Evolutionary conservation across 148 eudicot species (phyloP), one percentile per base, ranked within the genome.

Genomic region (Simmondsia chinensis): DNA sequence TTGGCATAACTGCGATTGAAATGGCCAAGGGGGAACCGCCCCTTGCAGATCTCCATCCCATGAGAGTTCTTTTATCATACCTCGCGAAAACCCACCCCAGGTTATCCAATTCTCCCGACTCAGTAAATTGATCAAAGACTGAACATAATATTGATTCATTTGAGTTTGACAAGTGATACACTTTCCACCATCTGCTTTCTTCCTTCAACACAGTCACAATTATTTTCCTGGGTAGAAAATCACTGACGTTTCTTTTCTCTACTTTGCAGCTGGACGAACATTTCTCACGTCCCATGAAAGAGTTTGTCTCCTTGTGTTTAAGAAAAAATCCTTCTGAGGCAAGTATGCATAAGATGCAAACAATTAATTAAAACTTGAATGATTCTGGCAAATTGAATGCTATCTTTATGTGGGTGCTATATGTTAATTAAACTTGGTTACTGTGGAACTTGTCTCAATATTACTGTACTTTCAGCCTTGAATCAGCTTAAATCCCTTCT

Each of bases 1-100:
- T 84, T 37, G 97, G 97, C 30, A 84, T 89, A 42, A 89, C 97
- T 55, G 80, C 93, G 13, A 89, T 89, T 66, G 97, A 89, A 67
- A 89, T 89, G 82, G 97, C 97, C 4, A 89, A 84, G 59, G 97
- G 97, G 29, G 95, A 89, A 56, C 97, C 97, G 46, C 97, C 97
- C 38, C 87, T 84, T 20, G 84, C 97, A 31, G 97, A 89, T 64
- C 94, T 80, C 31, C 95, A 89, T 48, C 97, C 97, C 38, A 81
- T 89, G 97, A 84, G 97, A 73, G 97, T 89, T 64, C 95, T 89
- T 37, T 89, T 89, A 89, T 89, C 44, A 89, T 89, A 66, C 97
- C 97, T 39, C 76, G 97, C 51, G 97, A 89, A 64, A 89, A 84
- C 70, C 94, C 97, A 30, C 97, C 97, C 20, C 97, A 89, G 97